Evolutionary conservation across 2,329 filamentous ascomycete genomes (phyloP), one percentile per base, ranked within the genome.

Genomic region (Lasiodiplodia theobromae): DNA sequence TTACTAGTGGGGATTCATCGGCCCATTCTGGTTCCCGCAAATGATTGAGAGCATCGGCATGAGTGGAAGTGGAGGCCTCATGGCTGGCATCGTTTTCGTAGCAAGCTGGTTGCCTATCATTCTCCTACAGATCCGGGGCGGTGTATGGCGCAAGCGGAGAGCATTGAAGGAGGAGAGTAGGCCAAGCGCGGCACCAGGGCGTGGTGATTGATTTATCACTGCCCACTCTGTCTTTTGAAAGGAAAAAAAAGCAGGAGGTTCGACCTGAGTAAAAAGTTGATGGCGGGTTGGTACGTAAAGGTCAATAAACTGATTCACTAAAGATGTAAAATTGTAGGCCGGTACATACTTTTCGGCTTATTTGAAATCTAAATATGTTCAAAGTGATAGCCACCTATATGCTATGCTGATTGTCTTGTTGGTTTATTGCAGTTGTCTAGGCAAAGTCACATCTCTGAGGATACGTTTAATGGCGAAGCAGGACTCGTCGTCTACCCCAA

Each of bases 21-120:
- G 78, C 0, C 80, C 79, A 0, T 81, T 82, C 69, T 82, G 78
- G 78, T 79, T 78, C 69, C 80, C 80, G 5, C 74, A 76, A 34
- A 81, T 82, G 80, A 76, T 82, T 51, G 71, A 72, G 7, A 73
- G 75, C 53, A 72, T 82, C 0, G 79, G 79, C 4, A 73, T 77
- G 37, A 71, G 74, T 7, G 77, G 75, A 5, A 80, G 78, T 68
- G 79, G 77, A 21, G 80, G 80, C 1, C 69, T 82, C 58, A 78
- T 76, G 66, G 76, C 74, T 18, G 80, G 76, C 47, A 64, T 64
- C 7, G 72, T 77, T 2, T 74, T 76, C 66, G 62, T 73, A 23
- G 66, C 68, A 38, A 71, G 70, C 23, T 71, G 72, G 68, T 40
- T 77, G 10, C 76, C 75, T n/a, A 73, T 74, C 21, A 69, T 72